These are phyloP conservation scores for Linum trigynum DNA, from an alignment of 345 rosid genomes.

Conservation along the genomic window DNA sequence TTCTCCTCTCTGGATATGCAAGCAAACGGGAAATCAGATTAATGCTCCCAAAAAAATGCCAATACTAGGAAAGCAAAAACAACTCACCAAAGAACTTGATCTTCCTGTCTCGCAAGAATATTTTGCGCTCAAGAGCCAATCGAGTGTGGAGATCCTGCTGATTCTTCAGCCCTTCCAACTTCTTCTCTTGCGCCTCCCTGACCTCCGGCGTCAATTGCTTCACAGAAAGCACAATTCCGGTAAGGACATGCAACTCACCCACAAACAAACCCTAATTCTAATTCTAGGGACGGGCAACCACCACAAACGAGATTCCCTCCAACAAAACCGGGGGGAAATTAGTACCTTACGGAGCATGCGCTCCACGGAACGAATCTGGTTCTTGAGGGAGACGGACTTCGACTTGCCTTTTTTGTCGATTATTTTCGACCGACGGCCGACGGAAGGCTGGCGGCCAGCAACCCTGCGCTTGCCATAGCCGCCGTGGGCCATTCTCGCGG, in stretches of 20 bases:
- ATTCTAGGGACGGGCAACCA: constrained; percentile 39
- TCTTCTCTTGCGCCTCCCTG: constrained; percentile 60
- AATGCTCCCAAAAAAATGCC: too few species aligned
- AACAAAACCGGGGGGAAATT: constrained; percentile 23
- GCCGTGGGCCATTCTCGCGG: constrained; percentile 68
- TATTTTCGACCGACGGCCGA: constrained; percentile 68
- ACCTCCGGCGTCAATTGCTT: constrained; percentile 70
- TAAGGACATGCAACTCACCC: constrained; percentile 47
- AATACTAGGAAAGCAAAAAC: not conserved
- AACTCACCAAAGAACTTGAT: constrained; percentile 80
- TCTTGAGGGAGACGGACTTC: constrained; percentile 57
- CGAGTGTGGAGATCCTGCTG: constrained; percentile 83
- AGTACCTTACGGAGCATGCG: constrained; percentile 95
- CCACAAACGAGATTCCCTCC: not conserved
- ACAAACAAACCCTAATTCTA: constrained; percentile 90
- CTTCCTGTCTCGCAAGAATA: constrained; percentile 82
- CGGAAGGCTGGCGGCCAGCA: constrained; percentile 41
- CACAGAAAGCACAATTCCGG: constrained; percentile 1
- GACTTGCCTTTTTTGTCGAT: constrained; percentile 76
- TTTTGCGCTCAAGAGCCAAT: constrained; percentile 74
- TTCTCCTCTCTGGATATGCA: constrained; percentile 63
- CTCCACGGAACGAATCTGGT: constrained; percentile 89
- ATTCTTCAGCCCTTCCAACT: constrained; percentile 66
- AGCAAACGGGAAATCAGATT: not conserved
- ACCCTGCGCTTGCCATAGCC: constrained; percentile 72